Conservation (phyloP, 2,329 filamentous ascomycete species). For the Talaromyces amestolkiae region DNA sequence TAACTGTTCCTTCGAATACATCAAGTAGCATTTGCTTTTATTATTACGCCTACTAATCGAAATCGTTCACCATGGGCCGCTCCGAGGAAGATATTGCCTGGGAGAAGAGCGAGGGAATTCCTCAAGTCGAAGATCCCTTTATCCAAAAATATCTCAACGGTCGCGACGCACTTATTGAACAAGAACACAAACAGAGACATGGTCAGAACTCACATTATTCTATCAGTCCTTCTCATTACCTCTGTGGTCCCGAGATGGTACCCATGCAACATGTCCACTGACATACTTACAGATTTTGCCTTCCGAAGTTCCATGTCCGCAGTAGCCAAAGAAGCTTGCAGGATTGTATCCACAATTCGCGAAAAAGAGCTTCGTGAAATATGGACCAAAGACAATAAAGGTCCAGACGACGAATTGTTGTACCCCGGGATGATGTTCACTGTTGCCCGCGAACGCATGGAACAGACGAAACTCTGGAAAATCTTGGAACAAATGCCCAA, state of each 20-base stretch:
- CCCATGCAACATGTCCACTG: not conserved
- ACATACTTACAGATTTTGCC: conserved; percentile 26
- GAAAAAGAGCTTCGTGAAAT: conserved; percentile 70
- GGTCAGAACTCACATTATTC: conserved; percentile 51
- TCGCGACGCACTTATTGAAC: conserved; percentile 69
- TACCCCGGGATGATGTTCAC: conserved; percentile 94
- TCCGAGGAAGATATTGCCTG: conserved; percentile 26
- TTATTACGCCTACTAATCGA: too few relatives aligned
- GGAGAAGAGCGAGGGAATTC: conserved; percentile 45
- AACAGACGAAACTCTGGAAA: conserved; percentile 77
- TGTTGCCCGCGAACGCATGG: conserved; percentile 80
- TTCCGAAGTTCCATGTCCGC: conserved; percentile 63
- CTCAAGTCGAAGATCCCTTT: conserved; percentile 64
- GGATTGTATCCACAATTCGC: conserved; percentile 76
- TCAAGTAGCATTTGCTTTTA: not conserved
- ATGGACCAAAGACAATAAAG: conserved; percentile 66
- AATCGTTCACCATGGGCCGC: not conserved
- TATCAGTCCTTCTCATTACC: not conserved
- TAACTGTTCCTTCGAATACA: not conserved
- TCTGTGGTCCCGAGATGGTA: not conserved
- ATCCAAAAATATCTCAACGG: conserved; percentile 78
- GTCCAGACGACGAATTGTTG: conserved; percentile 60
- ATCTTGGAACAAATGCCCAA: conserved; percentile 88
- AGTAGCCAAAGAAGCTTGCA: conserved; percentile 71
- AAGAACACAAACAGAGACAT: conserved; percentile 80